Percentiles rank a stretch among this genome's conserved stretches.
These are phyloP conservation scores for Rhodosporidiobolus sp. DNA, from an alignment of 768 basidiomycete genomes.

Conservation along the genomic window DNA sequence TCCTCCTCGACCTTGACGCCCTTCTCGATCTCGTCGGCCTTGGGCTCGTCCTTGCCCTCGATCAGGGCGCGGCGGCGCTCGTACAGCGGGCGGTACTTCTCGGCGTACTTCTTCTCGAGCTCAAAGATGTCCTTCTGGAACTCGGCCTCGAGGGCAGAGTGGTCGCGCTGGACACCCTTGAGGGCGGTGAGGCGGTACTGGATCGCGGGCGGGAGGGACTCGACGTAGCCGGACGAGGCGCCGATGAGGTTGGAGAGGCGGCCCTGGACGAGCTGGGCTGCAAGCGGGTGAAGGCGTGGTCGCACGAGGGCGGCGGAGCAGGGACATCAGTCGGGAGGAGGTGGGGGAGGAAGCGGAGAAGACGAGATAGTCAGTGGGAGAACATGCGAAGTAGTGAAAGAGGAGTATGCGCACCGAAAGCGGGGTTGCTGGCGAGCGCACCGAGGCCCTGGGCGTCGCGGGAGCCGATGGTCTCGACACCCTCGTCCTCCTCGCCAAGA, in stretches of 20 bases:
- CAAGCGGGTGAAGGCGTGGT: no score
- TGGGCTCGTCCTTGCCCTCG: conserved; percentile 68
- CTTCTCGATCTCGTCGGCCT: conserved; percentile 73
- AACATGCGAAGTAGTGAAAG: background rate
- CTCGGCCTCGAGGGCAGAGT: conserved; percentile 83
- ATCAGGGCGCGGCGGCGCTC: conserved; percentile 81
- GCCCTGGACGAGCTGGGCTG: conserved; percentile 73
- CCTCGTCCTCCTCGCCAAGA: conserved; percentile 45
- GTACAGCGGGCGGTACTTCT: conserved; percentile 66
- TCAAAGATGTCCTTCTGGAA: conserved; percentile 94
- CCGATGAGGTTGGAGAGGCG: conserved; percentile 81
- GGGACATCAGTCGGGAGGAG: background rate
- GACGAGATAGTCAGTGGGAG: background rate
- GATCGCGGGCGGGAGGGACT: conserved; percentile 73
- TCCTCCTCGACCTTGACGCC: conserved; percentile 71
- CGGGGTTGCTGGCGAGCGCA: conserved; percentile 39
- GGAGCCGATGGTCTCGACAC: conserved; percentile 41
- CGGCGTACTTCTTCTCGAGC: conserved; percentile 78
- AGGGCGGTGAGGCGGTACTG: conserved; percentile 83
- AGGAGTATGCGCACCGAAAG: conserved; percentile 34
- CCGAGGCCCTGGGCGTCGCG: conserved; percentile 37
- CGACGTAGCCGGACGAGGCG: conserved; percentile 90
- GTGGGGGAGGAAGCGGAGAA: background rate
- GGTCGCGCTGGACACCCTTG: conserved; percentile 89
- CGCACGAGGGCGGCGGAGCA: conserved; percentile 54